Conservation (phyloP, 2,329 filamentous ascomycete species). For the Paracamarosporium sp. region DNA sequence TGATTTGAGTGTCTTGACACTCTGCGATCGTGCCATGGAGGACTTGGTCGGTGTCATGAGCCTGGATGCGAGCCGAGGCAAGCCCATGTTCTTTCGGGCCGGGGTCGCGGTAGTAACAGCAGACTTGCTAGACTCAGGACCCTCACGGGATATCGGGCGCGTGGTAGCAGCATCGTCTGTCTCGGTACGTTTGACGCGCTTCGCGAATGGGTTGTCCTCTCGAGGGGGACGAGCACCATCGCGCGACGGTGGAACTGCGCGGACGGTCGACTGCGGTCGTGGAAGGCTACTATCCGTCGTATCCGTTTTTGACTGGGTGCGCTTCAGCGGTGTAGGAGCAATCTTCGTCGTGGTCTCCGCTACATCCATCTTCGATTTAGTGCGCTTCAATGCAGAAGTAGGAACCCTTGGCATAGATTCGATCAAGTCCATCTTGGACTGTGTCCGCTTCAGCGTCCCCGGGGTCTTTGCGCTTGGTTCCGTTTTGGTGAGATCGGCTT, state of each 20-base stretch:
- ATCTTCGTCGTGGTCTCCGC: conserved; percentile 53
- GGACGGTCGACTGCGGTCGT: conserved; percentile 43
- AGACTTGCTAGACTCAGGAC: conserved; percentile 14
- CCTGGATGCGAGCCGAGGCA: conserved; percentile 55
- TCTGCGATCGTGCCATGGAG: conserved; percentile 68
- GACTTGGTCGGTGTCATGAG: conserved; percentile 82
- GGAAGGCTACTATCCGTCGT: conserved; percentile 57
- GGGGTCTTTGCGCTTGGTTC: conserved; percentile 41
- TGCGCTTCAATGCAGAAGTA: conserved; percentile 58
- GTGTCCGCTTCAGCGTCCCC: conserved; percentile 58
- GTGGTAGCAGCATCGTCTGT: conserved; percentile 73
- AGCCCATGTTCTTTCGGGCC: conserved; percentile 45
- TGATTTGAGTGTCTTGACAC: conserved; percentile 55
- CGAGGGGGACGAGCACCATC: conserved; percentile 32
- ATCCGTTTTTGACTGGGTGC: conserved; percentile 65
- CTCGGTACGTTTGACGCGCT: conserved; percentile 73
- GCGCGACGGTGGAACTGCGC: conserved; percentile 31
- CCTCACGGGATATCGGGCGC: conserved; percentile 62
- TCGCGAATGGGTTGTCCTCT: conserved; percentile 57
- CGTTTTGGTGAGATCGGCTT: conserved; percentile 56
- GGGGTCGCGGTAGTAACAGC: conserved; percentile 24
- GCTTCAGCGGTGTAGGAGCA: conserved; percentile 53
- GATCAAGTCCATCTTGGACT: conserved; percentile 70
- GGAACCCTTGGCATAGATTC: conserved; percentile 58
- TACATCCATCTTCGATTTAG: conserved; percentile 66